Percentiles rank a stretch among this genome's conserved stretches.
Evolutionary conservation across 768 basidiomycete genomes (phyloP).

Genomic region (Lactifluus rugatus): DNA sequence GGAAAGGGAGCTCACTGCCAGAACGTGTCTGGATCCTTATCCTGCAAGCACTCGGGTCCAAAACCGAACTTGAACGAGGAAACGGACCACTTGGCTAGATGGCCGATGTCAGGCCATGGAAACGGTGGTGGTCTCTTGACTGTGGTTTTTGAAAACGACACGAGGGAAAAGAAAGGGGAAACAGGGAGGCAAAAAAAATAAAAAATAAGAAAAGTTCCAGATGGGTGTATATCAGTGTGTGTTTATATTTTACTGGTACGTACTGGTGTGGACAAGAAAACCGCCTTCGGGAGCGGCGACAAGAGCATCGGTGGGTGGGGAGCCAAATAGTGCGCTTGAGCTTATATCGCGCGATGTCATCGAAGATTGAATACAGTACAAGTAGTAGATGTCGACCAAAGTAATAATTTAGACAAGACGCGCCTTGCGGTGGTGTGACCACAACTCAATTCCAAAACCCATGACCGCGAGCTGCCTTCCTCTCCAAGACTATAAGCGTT

Average conservation of each 20-base stretch:
- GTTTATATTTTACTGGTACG: conserved; percentile 4
- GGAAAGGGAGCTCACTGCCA: conserved; percentile 71
- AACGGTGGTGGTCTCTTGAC: conserved; percentile 40
- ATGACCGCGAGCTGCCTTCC: conserved; percentile 17
- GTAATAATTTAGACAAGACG: too few species aligned
- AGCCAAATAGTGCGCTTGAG: conserved; percentile 1
- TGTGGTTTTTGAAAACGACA: not conserved
- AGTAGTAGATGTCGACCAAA: too few species aligned
- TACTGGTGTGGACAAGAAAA: conserved; percentile 33
- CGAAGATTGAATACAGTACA: not conserved
- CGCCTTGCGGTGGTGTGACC: not conserved
- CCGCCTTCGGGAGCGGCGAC: conserved; percentile 26
- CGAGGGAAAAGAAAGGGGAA: too few species aligned
- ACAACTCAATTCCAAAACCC: not conserved
- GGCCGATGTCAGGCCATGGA: conserved; percentile 78
- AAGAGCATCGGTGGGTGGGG: not conserved
- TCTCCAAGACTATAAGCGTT: conserved; percentile 71
- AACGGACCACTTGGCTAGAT: conserved; percentile 89
- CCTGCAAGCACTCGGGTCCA: conserved; percentile 84
- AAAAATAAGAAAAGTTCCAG: too few species aligned
- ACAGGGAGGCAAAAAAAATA: too few species aligned
- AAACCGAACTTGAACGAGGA: conserved; percentile 96
- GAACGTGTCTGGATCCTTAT: conserved; percentile 84
- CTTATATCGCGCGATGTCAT: not conserved
- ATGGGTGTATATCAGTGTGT: too few species aligned